phyloP scores from a whole-genome alignment of 352 stramenopile species.

The Pythium inflatum region DNA sequence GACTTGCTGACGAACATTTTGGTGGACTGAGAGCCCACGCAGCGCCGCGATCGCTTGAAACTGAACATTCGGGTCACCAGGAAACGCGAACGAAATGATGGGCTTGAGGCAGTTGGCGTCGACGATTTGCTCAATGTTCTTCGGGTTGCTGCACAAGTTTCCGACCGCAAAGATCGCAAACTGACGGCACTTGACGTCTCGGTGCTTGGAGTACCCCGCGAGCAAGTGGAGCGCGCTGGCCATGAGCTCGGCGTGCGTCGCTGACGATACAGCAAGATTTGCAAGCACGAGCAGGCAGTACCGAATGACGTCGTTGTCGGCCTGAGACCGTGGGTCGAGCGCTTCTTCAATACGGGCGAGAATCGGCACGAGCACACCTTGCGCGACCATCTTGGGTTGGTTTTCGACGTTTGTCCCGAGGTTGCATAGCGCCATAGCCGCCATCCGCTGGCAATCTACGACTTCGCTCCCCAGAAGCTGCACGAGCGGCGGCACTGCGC shows the following conservation, averaged over 20 bases:
- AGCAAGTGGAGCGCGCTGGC: conserved; percentile 84
- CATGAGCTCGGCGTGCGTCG: conserved; percentile 87
- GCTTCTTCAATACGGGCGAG: conserved; percentile 88
- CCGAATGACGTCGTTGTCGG: conserved; percentile 94
- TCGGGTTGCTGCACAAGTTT: conserved; percentile 94
- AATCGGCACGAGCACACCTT: conserved; percentile 88
- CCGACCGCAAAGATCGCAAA: conserved; percentile 95
- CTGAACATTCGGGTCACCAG: conserved; percentile 93
- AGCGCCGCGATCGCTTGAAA: conserved; percentile 96
- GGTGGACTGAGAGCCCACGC: conserved; percentile 91
- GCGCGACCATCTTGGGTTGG: conserved; percentile 89
- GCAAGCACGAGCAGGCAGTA: conserved; percentile 95
- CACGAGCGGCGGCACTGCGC: conserved; percentile 84
- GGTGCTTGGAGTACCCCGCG: conserved; percentile 92
- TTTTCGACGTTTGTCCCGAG: conserved; percentile 95
- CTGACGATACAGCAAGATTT: conserved; percentile 89
- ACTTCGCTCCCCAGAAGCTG: conserved; percentile 89
- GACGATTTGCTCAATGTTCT: conserved; percentile 91
- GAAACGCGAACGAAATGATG: conserved; percentile 95
- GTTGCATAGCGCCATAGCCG: conserved; percentile 95
- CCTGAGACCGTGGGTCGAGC: conserved; percentile 91
- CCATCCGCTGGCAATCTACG: conserved; percentile 94
- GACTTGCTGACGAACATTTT: conserved; percentile 88
- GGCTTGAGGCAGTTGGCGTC: conserved; percentile 88
- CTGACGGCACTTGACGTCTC: conserved; percentile 96